Evolutionary conservation across 306 rosid species (phyloP).

Genomic region (Alnus rubra): DNA sequence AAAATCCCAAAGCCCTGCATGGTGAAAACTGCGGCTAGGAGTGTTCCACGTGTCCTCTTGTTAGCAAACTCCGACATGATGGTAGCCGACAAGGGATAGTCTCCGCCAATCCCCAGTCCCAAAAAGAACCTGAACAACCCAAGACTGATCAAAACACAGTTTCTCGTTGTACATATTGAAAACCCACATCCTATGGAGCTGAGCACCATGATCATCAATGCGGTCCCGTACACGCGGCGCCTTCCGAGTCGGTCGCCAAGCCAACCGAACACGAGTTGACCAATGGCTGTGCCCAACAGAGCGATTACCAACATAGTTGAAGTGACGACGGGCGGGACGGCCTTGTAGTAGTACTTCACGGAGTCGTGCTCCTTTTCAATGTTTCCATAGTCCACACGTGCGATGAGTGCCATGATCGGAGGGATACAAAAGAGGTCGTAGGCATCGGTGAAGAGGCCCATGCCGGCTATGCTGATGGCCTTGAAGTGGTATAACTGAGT

Average conservation of each 20-base stretch:
- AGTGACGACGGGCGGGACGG: conserved; percentile 13
- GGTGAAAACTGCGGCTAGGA: conserved; percentile 76
- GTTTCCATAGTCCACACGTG: conserved; percentile 39
- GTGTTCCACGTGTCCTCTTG: conserved; percentile 65
- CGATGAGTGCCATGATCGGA: conserved; percentile 46
- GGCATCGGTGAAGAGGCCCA: conserved; percentile 84
- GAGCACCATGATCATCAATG: conserved; percentile 55
- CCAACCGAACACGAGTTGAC: conserved; percentile 58
- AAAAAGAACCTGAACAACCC: conserved; percentile 67
- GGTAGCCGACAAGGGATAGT: conserved; percentile 74
- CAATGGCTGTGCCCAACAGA: conserved; percentile 51
- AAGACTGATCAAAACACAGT: conserved; percentile 51
- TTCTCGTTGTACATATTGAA: conserved; percentile 50
- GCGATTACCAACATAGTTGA: conserved; percentile 43
- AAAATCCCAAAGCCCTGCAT: conserved; percentile 85
- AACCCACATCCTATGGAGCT: conserved; percentile 63
- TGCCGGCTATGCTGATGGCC: conserved; percentile 75
- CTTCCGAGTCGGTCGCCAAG: conserved; percentile 63
- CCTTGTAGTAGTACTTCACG: background rate
- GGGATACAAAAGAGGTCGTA: conserved; percentile 69
- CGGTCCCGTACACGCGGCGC: conserved; percentile 52
- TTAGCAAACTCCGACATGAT: conserved; percentile 89
- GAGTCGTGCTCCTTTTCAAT: too few relatives aligned
- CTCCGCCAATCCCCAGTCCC: conserved; percentile 80
- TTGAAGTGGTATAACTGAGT: conserved; percentile 80